Conservation (phyloP, 106 monocot genomes). For the Dioscorea alata region DNA sequence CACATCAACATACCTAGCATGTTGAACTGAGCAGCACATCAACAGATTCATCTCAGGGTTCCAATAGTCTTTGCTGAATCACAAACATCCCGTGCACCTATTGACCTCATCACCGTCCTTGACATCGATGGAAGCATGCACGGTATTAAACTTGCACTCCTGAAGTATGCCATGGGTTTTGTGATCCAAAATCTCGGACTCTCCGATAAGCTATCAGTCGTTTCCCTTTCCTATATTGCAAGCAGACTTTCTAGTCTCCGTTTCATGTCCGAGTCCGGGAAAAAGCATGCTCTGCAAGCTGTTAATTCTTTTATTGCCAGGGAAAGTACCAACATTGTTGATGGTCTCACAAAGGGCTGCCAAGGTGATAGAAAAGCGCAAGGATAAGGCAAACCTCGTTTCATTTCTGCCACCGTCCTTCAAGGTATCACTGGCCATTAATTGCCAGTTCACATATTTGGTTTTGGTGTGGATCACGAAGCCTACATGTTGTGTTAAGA, state of each 20-base stretch:
- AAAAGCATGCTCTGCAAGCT: slow-evolving; percentile 67
- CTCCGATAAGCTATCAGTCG: slow-evolving; percentile 67
- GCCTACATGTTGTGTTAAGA: slow-evolving; percentile 56
- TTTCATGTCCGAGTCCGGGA: slow-evolving; percentile 65
- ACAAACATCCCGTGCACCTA: slow-evolving; percentile 47
- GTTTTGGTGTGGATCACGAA: slow-evolving; percentile 87
- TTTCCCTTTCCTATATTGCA: slow-evolving; percentile 80
- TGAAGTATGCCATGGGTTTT: slow-evolving; percentile 87
- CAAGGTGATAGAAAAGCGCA: slow-evolving; percentile 69
- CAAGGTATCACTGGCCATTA: slow-evolving; percentile 10
- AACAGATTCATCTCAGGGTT: slow-evolving; percentile 68
- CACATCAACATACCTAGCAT: too few species aligned
- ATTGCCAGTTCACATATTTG: slow-evolving; percentile 80
- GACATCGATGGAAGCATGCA: slow-evolving; percentile 95
- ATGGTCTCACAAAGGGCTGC: slow-evolving; percentile 66
- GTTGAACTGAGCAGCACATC: too few species aligned
- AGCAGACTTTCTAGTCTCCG: slow-evolving; percentile 66
- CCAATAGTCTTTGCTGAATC: slow-evolving; percentile 13
- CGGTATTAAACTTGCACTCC: slow-evolving; percentile 78
- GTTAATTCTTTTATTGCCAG: slow-evolving; percentile 54
- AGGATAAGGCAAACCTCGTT: slow-evolving; percentile 59
- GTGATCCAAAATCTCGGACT: slow-evolving; percentile 88
- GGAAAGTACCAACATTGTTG: slow-evolving; percentile 90
- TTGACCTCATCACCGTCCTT: slow-evolving; percentile 83
- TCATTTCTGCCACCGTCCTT: slow-evolving; percentile 43